phyloP scores from a whole-genome alignment of 805 yeast species.

The Ogataea angusta region DNA sequence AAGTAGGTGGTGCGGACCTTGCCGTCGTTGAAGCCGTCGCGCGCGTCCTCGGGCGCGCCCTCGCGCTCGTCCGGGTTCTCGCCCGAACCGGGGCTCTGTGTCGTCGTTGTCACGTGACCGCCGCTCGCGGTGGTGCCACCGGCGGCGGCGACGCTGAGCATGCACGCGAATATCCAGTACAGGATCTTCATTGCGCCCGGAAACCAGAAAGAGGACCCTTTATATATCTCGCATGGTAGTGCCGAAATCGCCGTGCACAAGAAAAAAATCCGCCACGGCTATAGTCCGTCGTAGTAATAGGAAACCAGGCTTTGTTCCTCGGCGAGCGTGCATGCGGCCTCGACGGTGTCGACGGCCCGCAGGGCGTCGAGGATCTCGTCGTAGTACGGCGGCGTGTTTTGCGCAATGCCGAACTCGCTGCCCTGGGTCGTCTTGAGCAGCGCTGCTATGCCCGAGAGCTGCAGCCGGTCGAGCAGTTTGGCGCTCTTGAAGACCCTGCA shows the following conservation, averaged over 20 bases:
- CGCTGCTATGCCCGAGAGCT: slow-evolving; percentile 51
- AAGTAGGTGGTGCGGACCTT: slow-evolving; percentile 42
- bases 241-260: slow-evolving; percentile 8
- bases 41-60: slow-evolving; percentile 33
- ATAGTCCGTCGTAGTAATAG: slow-evolving; percentile 4
- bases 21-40: slow-evolving; percentile 36
- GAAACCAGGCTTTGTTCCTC: slow-evolving; percentile 19
- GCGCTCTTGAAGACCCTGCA: slow-evolving; percentile 53
- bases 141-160: too few relatives aligned
- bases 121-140: background rate
- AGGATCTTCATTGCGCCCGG: slow-evolving; percentile 1
- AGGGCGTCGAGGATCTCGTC: slow-evolving; percentile 58
- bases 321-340: slow-evolving; percentile 19
- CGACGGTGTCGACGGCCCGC: slow-evolving; percentile 39
- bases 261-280: background rate
- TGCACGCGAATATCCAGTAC: slow-evolving; percentile 5
- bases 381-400: slow-evolving; percentile 40
- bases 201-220: background rate
- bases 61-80: slow-evolving; percentile 33
- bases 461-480: slow-evolving; percentile 48
- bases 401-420: slow-evolving; percentile 30
- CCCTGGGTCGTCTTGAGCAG: slow-evolving; percentile 29
- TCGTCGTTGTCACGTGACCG: background rate
- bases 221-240: background rate
- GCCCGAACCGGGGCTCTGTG: slow-evolving; percentile 17